phyloP scores from a whole-genome alignment of 2,329 filamentous ascomycete genomes.

The Fusarium buharicum region DNA sequence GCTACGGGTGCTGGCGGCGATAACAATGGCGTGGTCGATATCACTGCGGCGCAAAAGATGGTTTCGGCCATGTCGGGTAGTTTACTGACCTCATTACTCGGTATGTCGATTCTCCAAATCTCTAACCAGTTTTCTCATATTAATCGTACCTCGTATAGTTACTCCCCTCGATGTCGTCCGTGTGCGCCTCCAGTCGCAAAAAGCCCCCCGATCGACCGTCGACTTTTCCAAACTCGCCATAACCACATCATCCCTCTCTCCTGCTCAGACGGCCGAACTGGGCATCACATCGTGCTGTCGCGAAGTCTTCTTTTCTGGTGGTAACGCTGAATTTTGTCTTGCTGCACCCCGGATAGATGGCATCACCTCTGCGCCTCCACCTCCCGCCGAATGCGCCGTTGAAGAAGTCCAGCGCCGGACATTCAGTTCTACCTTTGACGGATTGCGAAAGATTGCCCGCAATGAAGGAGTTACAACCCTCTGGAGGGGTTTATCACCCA shows the following conservation, averaged over 20 bases:
- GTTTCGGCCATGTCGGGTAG: conserved; percentile 91
- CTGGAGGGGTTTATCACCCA: conserved; percentile 95
- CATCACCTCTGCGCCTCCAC: conserved; percentile 57
- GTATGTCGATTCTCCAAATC: conserved; percentile 61
- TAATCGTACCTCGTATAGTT: conserved; percentile 62
- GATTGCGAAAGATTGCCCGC: conserved; percentile 90
- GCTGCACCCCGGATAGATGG: conserved; percentile 69
- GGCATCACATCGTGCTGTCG: conserved; percentile 95
- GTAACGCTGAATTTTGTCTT: conserved; percentile 82
- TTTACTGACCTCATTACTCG: conserved; percentile 86
- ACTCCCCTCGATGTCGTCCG: conserved; percentile 97
- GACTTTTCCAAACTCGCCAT: conserved; percentile 67
- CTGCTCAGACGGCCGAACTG: conserved; percentile 80
- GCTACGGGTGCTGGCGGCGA: conserved; percentile 2
- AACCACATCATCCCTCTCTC: conserved; percentile 68
- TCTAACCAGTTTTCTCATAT: background rate
- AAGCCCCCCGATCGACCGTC: conserved; percentile 59
- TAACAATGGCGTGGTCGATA: conserved; percentile 64
- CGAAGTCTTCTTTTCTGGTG: conserved; percentile 96
- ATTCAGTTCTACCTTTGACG: conserved; percentile 92
- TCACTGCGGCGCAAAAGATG: conserved; percentile 92
- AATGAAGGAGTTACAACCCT: conserved; percentile 89
- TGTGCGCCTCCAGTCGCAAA: conserved; percentile 91
- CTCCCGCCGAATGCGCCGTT: conserved; percentile 78
- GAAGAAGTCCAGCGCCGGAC: conserved; percentile 85